A percentile compares a stretch with the other conserved stretches of the same genome.
These are phyloP conservation scores for Oryza meyeriana DNA, from an alignment of 176 grass and related monocot genomes.

Conservation along the genomic window DNA sequence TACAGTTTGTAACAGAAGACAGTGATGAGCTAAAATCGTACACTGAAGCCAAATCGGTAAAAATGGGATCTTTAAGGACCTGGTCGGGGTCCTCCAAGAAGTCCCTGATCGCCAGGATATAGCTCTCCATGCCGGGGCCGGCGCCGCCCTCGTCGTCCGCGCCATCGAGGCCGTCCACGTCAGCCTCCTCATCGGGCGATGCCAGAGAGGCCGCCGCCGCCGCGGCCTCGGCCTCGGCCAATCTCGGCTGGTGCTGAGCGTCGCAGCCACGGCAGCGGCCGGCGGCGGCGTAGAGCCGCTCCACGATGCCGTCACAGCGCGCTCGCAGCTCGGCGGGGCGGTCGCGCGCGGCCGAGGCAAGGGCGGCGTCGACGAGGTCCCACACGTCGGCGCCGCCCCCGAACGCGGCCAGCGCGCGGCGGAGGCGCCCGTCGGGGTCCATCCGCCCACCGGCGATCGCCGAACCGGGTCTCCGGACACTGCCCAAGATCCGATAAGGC, in stretches of 20 bases:
- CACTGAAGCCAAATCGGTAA: constrained; percentile 20
- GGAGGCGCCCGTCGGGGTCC: constrained; percentile 58
- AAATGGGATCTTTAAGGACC: constrained; percentile 46
- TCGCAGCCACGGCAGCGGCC: constrained; percentile 49
- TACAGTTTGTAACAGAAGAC: constrained; percentile 35
- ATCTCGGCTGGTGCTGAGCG: not conserved
- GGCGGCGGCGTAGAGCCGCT: constrained; percentile 46
- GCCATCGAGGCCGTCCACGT: constrained; percentile 29
- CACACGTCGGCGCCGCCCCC: constrained; percentile 56
- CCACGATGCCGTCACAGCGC: constrained; percentile 74
- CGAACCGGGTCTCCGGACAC: not conserved
- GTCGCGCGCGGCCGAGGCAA: constrained; percentile 49
- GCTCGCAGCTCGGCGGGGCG: constrained; percentile 56
- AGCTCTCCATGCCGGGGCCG: constrained; percentile 33
- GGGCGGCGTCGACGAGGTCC: constrained; percentile 66
- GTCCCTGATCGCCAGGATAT: constrained; percentile 71
- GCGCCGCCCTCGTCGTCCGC: not conserved
- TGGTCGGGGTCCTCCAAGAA: constrained; percentile 73
- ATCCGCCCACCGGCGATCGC: constrained; percentile 9
- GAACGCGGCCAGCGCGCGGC: constrained; percentile 38
- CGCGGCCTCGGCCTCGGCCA: no score
- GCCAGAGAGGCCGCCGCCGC: not conserved
- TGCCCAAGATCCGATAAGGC: not conserved
- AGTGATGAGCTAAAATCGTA: constrained; percentile 30
- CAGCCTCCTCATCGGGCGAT: constrained; percentile 22